Evolutionary conservation across 495 filamentous ascomycete genomes (phyloP), one percentile per base, ranked within the genome.

Genomic region (Tuber microsphaerosporum): DNA sequence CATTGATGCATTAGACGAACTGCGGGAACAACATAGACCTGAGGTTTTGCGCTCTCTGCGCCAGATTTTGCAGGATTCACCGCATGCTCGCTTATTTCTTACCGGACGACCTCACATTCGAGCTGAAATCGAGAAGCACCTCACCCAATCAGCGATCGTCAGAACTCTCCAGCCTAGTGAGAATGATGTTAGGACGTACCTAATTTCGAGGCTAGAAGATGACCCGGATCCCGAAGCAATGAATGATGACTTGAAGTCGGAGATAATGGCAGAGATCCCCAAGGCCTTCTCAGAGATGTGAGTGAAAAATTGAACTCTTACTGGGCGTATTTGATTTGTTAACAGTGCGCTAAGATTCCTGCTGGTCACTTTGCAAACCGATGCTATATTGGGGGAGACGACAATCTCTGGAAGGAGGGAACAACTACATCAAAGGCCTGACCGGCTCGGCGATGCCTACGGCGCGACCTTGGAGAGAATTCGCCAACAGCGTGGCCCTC

Each of bases 1-100:
- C 45, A 75, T 74, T 17, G 73, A 77, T 72, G 76, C 76, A 22
- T 26, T 77, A 20, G 76, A 77, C 56, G 76, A 77, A 48, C 56
- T 46, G 34, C 42, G 71, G 22, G 73, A 61, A 34, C 34, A 75
- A 12, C 76, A 77, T 20, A 73, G 76, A 39, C 37, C 41, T n/a
- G 65, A 34, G 2, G 73, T 75, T 46, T 61, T 73, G 7, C 69
- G 71, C n/a, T 75, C 75, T 51, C 56, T 34, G 26, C 10, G 44
- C 8, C 44, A 37, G 48, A 34, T 65, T 65, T 65, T 65, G 56
- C 56, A 34, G 14, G 56, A 65, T 65, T 65, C 56, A 0, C 56
- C 56, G 17, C 48, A 70, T 4, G 45, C 56, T 8, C 72, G 75
- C 34, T 2, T 78, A 10, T 75, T 78, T 75, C 43, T 78, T 8